A percentile compares a stretch with the other conserved stretches of the same genome.
Evolutionary conservation across 2,329 filamentous ascomycete genomes (phyloP).

Genomic region (Fusarium compactum): DNA sequence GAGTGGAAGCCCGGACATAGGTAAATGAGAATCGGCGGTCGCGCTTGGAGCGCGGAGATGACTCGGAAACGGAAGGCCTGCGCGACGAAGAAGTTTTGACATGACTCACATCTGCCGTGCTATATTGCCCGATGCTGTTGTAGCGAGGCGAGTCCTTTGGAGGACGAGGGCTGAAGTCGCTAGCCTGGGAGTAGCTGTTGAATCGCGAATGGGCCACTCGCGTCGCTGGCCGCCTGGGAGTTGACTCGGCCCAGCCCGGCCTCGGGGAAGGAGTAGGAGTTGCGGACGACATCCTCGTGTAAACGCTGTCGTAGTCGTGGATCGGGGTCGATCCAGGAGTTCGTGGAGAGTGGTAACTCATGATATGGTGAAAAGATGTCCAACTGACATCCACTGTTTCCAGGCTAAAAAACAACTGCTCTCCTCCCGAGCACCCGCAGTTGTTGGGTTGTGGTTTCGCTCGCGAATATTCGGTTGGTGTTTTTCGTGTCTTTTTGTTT

Average conservation of each 20-base stretch:
- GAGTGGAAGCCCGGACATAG: conserved; percentile 69
- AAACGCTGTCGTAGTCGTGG: conserved; percentile 61
- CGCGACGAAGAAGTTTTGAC: conserved; percentile 62
- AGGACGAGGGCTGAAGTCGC: conserved; percentile 57
- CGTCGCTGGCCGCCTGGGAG: conserved; percentile 66
- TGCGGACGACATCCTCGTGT: conserved; percentile 65
- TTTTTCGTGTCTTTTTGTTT: conserved; percentile 54
- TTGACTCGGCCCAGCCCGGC: conserved; percentile 63
- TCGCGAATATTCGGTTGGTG: conserved; percentile 15
- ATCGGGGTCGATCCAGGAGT: conserved; percentile 62
- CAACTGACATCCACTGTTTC: conserved; percentile 49
- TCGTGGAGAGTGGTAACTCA: conserved; percentile 57
- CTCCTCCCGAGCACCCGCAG: conserved; percentile 47
- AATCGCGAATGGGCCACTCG: conserved; percentile 58
- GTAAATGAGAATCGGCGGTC: conserved; percentile 69
- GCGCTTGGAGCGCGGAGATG: conserved; percentile 56
- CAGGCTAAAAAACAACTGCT: conserved; percentile 42
- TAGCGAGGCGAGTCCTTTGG: conserved; percentile 70
- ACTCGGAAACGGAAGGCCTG: conserved; percentile 53
- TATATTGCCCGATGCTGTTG: conserved; percentile 72
- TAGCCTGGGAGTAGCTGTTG: conserved; percentile 55
- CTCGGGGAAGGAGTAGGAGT: conserved; percentile 70
- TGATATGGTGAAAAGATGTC: conserved; percentile 53
- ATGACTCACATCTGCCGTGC: conserved; percentile 74
- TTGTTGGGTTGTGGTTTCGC: conserved; percentile 29